Evolutionary conservation across 2,329 filamentous ascomycete genomes (phyloP), one percentile per base, ranked within the genome.

Genomic region (Aspergillus hiratsukae): DNA sequence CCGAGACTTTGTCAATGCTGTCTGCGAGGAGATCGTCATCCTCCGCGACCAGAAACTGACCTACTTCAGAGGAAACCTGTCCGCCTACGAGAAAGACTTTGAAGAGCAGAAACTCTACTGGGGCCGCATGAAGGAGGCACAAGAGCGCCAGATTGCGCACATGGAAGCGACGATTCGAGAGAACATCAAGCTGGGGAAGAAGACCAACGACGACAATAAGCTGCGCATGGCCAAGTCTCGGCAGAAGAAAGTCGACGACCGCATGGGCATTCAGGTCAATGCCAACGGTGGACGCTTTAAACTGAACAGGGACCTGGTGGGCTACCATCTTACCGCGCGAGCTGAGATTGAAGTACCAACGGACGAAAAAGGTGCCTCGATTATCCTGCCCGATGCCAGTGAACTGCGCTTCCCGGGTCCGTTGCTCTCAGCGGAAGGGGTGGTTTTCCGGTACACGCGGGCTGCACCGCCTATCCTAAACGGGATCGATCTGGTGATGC

Each of bases 211-310:
- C 66, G 87, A 91, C 64, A 93, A 93, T 69, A 92, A 91, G 69
- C 79, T 95, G 2, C 85, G 89, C n/a, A 89, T 92, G 76, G 90
- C 90, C 3, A 92, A 91, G 60, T 90, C 87, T 4, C 81, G 90
- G 0, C 89, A 92, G 75, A 93, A 91, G 78, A 92, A 91, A 69
- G 80, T 95, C 1, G 90, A 95, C 55, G 87, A 94, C 54, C 80
- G 90, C 5, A 89, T 86, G 84, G 91, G 90, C 0, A 72, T 95
- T 64, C 82, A 92, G 66, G 87, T 90, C 43, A 88, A 78, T 60
- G 83, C 85, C 6, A 87, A 81, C 52, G 91, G 91, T 1, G 83
- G 83, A 4, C 79, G 88, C 2, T 95, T 95, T 79, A 93, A 93
- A 73, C 79, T 94, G 35, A 94, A 90, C 66, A 79, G 88, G 11